Conservation (phyloP, 169 alveolate species). For the Toxoplasma gondii region DNA sequence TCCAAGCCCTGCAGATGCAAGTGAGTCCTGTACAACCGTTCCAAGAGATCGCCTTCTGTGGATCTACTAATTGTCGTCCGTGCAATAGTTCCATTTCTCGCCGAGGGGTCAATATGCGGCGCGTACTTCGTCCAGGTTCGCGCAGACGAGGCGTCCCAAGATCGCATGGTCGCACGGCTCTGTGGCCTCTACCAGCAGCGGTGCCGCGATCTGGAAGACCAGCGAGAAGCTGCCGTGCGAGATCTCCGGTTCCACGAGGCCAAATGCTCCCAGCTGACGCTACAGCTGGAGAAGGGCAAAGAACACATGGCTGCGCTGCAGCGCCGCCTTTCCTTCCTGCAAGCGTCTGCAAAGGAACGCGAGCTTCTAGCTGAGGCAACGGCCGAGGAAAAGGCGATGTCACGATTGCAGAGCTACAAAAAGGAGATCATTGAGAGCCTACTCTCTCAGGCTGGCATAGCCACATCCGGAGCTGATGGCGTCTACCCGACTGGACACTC, state of each 20-base stretch:
- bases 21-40: not conserved
- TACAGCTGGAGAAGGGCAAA: not conserved
- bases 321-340: conserved; percentile 3
- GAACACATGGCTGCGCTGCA: not conserved
- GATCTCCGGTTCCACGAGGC: not conserved
- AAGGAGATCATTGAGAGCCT: not conserved
- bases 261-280: not conserved
- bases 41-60: not conserved
- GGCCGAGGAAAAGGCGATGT: conserved; percentile 3
- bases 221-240: not conserved
- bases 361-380: not conserved
- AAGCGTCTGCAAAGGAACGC: not conserved
- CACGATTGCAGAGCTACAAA: not conserved
- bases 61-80: not conserved
- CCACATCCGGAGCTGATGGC: not conserved
- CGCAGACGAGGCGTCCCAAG: conserved; percentile 19
- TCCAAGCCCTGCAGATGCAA: not conserved
- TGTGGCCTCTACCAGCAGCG: conserved; percentile 2
- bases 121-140: not conserved
- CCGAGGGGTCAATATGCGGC: not conserved
- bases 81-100: not conserved
- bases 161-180: conserved; percentile 11
- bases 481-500: not conserved
- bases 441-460: not conserved
- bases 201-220: not conserved